Conservation (phyloP, 306 rosid genomes). For the Fragaria ananassa region DNA sequence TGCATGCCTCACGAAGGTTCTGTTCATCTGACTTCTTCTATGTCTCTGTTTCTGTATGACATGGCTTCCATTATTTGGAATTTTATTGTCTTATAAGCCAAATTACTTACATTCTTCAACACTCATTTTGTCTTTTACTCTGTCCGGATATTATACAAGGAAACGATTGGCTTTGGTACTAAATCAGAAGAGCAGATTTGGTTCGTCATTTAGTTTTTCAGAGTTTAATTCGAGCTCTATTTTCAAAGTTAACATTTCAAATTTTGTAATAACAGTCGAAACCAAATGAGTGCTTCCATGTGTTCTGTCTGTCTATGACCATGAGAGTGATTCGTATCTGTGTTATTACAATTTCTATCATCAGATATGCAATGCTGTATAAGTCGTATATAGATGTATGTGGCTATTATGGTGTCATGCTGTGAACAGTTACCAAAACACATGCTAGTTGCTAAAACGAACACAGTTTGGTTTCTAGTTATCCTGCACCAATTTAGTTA, state of each 20-base stretch:
- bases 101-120: not conserved
- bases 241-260: not conserved
- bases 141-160: not conserved
- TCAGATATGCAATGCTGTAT: not conserved
- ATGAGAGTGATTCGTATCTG: not conserved
- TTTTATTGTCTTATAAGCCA: not conserved
- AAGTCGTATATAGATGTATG: not conserved
- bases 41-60: not conserved
- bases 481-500: conserved; percentile 1
- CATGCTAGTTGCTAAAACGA: not conserved
- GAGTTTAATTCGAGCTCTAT: not conserved
- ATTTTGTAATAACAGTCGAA: not conserved
- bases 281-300: not conserved
- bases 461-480: not conserved
- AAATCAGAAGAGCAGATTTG: not conserved
- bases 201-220: not conserved
- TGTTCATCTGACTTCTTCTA: not conserved
- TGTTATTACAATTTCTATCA: not conserved
- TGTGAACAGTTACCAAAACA: not conserved
- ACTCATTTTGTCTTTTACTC: not conserved
- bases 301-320: not conserved
- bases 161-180: not conserved
- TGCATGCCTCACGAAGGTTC: not conserved
- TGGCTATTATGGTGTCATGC: not conserved
- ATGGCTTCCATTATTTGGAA: not conserved